These are phyloP conservation scores for Epicoccum sorghinum DNA, from an alignment of 2,329 filamentous ascomycete genomes.

Conservation along the genomic window DNA sequence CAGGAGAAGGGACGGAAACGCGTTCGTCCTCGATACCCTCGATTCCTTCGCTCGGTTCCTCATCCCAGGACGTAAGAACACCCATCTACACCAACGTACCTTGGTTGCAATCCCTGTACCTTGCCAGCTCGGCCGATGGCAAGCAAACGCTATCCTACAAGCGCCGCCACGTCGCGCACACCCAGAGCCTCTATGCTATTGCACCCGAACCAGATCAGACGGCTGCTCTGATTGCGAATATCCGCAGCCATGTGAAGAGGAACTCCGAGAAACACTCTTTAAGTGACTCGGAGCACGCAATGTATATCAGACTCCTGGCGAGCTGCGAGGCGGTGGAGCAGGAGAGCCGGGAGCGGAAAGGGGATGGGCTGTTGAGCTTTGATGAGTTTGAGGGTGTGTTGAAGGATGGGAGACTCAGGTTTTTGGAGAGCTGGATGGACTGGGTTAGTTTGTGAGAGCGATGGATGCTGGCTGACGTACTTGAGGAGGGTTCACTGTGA, in stretches of 20 bases:
- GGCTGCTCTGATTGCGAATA: conserved; percentile 8
- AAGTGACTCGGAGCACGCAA: conserved; percentile 13
- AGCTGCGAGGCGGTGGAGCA: conserved; percentile 69
- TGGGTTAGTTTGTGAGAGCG: conserved; percentile 55
- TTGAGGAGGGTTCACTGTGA: too few relatives aligned
- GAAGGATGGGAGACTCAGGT: conserved; percentile 67
- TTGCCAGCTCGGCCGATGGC: neutral
- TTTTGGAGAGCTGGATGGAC: conserved; percentile 92
- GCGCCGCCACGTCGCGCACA: conserved; percentile 14
- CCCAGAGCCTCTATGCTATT: conserved; percentile 15
- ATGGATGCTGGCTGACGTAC: neutral
- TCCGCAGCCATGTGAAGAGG: conserved; percentile 28
- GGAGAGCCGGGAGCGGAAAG: conserved; percentile 74
- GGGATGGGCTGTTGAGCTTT: conserved; percentile 77
- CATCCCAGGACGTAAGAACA: neutral
- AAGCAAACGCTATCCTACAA: neutral
- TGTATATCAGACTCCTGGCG: conserved; percentile 48
- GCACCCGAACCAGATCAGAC: conserved; percentile 10
- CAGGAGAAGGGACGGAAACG: neutral
- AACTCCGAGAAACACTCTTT: neutral
- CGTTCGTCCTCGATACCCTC: neutral
- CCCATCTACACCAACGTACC: conserved; percentile 26
- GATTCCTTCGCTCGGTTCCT: neutral
- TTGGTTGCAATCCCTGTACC: conserved; percentile 5
- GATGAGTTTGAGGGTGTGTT: conserved; percentile 81